These are phyloP conservation scores for Boechera divaricarpa DNA, from an alignment of 345 rosid species.

Conservation along the genomic window DNA sequence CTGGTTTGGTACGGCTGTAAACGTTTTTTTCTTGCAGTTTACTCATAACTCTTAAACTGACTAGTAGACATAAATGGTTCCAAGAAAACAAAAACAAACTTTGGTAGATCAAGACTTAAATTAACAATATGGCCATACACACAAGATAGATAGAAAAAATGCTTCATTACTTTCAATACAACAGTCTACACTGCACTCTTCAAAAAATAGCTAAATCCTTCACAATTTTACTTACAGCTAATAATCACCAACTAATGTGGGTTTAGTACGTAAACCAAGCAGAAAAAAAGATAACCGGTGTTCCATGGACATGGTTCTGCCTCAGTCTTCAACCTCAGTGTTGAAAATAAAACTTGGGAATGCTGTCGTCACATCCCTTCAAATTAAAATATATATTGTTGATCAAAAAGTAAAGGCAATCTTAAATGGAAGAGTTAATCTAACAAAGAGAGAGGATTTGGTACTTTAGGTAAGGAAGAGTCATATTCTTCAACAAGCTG, in stretches of 20 bases:
- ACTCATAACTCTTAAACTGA: background rate
- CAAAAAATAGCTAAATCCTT: slow-evolving; percentile 14
- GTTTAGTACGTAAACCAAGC: slow-evolving; percentile 7
- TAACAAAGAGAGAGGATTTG: slow-evolving; percentile 13
- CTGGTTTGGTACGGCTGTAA: background rate
- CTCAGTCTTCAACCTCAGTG: slow-evolving; percentile 61
- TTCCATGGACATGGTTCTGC: slow-evolving; percentile 7
- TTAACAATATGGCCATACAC: background rate
- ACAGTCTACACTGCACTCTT: slow-evolving; percentile 17
- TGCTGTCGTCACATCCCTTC: slow-evolving; percentile 68
- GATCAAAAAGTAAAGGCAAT: background rate
- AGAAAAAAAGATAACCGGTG: background rate
- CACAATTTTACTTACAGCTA: slow-evolving; percentile 27
- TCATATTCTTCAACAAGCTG: slow-evolving; percentile 72
- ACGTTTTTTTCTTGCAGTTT: background rate
- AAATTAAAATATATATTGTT: slow-evolving; percentile 8
- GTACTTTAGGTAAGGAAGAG: slow-evolving; percentile 78
- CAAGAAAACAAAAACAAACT: background rate
- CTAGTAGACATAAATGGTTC: background rate
- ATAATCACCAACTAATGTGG: slow-evolving; percentile 26
- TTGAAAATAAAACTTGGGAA: slow-evolving; percentile 73
- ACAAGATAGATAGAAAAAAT: slow-evolving; percentile 10
- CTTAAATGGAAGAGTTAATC: background rate
- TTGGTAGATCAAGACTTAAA: background rate
- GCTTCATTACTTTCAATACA: slow-evolving; percentile 25